Percentiles rank a stretch among this genome's conserved stretches.
Conservation (phyloP, 2,329 filamentous ascomycete species). For the Metarhizium sp. region DNA sequence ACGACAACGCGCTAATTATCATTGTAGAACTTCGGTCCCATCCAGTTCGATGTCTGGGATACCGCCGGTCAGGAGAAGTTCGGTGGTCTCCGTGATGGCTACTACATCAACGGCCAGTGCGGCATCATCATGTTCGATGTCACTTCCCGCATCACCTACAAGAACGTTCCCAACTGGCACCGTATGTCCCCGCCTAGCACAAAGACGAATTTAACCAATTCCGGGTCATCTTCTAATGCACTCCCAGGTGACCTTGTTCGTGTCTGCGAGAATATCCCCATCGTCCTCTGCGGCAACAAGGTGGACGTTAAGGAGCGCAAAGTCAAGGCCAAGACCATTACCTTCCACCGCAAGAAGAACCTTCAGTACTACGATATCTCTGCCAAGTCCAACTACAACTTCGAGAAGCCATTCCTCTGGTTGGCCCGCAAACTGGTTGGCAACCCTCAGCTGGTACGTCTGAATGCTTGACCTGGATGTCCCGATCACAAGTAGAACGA, state of each 20-base stretch:
- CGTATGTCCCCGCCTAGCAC: conserved; percentile 53
- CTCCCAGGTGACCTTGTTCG: conserved; percentile 83
- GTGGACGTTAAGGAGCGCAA: conserved; percentile 99
- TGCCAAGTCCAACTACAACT: conserved; percentile 99
- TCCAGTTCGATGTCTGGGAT: conserved; percentile 99
- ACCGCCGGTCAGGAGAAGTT: conserved; percentile 99
- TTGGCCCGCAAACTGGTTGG: conserved; percentile 96
- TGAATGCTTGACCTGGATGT: background rate
- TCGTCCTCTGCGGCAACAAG: conserved; percentile 98
- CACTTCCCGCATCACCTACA: conserved; percentile 98
- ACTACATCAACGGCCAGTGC: conserved; percentile 99
- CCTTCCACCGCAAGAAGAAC: conserved; percentile 99
- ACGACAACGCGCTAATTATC: conserved; percentile 9
- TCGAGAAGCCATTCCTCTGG: conserved; percentile 99
- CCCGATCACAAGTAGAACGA: background rate
- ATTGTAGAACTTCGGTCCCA: conserved; percentile 74
- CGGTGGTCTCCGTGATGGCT: conserved; percentile 95
- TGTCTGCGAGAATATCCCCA: conserved; percentile 98
- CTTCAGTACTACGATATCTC: conserved; percentile 99
- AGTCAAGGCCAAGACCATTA: conserved; percentile 99
- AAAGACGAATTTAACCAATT: background rate
- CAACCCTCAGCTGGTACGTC: conserved; percentile 49
- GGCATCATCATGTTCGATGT: conserved; percentile 99
- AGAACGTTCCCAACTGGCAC: conserved; percentile 99
- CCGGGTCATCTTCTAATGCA: conserved; percentile 8